Conservation (phyloP, 2,329 filamentous ascomycete species). For the Stachybotrys echinatus region DNA sequence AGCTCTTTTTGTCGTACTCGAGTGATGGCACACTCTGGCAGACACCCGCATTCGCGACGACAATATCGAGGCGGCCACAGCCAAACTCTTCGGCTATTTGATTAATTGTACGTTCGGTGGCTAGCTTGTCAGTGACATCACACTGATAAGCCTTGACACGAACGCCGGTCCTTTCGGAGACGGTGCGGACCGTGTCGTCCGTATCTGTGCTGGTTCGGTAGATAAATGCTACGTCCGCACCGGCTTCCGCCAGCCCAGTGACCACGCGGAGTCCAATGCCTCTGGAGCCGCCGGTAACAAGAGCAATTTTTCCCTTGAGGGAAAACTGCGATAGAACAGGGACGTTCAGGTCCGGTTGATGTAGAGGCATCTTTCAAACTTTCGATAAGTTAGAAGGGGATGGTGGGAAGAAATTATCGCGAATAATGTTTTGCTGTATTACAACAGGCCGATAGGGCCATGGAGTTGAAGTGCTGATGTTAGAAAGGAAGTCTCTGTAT, state of each 20-base stretch:
- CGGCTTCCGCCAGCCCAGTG: slow-evolving; percentile 43
- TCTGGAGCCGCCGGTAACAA: slow-evolving; percentile 79
- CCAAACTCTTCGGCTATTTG: slow-evolving; percentile 29
- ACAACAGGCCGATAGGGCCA: too few relatives aligned
- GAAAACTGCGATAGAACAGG: slow-evolving; percentile 65
- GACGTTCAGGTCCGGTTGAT: slow-evolving; percentile 11
- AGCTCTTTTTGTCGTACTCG: slow-evolving; percentile 34
- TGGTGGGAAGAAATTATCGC: too few relatives aligned
- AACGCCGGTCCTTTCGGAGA: slow-evolving; percentile 5
- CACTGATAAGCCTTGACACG: slow-evolving; percentile 28
- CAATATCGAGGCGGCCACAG: slow-evolving; percentile 28
- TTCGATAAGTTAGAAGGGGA: too few relatives aligned
- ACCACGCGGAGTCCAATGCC: slow-evolving; percentile 79
- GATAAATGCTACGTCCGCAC: slow-evolving; percentile 14
- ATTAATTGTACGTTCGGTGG: slow-evolving; percentile 17
- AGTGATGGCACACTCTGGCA: slow-evolving; percentile 27
- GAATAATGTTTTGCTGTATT: too few relatives aligned
- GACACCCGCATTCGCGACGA: slow-evolving; percentile 37
- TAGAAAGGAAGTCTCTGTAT: too few relatives aligned
- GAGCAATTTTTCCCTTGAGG: slow-evolving; percentile 77
- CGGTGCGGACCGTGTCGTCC: too few relatives aligned
- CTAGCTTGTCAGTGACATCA: slow-evolving; percentile 24
- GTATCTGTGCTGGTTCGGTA: slow-evolving; percentile 9
- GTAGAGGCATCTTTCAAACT: too few relatives aligned
- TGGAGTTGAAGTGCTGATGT: too few relatives aligned